Conservation (phyloP, 2,329 filamentous ascomycete genomes). For the Dryadomyces quercus-mongolicae region DNA sequence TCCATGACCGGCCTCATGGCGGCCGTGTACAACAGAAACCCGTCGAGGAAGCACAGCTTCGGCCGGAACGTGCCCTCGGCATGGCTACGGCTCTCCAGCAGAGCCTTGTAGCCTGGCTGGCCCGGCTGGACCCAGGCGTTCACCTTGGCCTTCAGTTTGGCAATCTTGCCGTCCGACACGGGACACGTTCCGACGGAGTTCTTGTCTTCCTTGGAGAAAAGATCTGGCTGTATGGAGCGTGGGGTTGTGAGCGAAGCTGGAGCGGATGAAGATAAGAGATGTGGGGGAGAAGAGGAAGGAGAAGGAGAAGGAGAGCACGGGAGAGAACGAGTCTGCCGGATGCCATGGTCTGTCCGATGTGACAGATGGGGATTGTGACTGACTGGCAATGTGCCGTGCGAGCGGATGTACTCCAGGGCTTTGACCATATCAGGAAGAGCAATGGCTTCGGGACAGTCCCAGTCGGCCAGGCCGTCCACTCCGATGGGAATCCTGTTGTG, state of each 20-base stretch:
- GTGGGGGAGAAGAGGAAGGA: not conserved
- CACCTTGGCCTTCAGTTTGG: constrained; percentile 33
- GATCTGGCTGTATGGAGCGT: constrained; percentile 24
- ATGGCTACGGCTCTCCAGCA: not conserved
- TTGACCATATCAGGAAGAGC: constrained; percentile 56
- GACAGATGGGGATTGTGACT: constrained; percentile 19
- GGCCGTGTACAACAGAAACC: constrained; percentile 68
- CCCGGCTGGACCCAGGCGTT: constrained; percentile 30
- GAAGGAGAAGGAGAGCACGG: not conserved
- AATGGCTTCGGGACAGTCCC: constrained; percentile 79
- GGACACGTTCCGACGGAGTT: constrained; percentile 47
- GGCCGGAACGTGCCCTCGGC: constrained; percentile 12
- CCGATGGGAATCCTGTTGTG: constrained; percentile 39
- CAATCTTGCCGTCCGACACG: constrained; percentile 34
- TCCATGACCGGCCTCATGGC: constrained; percentile 41
- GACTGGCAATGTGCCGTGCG: constrained; percentile 53
- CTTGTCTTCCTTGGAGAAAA: constrained; percentile 48
- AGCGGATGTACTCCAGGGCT: constrained; percentile 58
- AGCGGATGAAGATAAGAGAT: not conserved
- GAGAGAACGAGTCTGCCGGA: not conserved
- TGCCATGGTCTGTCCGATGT: constrained; percentile 17
- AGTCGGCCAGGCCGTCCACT: constrained; percentile 57
- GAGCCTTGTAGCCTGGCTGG: constrained; percentile 26
- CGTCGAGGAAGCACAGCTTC: constrained; percentile 66
- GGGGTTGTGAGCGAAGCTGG: constrained; percentile 5